These are phyloP conservation scores for Cryptosporidium tyzzeri DNA, from an alignment of 169 alveolate genomes.

Conservation along the genomic window DNA sequence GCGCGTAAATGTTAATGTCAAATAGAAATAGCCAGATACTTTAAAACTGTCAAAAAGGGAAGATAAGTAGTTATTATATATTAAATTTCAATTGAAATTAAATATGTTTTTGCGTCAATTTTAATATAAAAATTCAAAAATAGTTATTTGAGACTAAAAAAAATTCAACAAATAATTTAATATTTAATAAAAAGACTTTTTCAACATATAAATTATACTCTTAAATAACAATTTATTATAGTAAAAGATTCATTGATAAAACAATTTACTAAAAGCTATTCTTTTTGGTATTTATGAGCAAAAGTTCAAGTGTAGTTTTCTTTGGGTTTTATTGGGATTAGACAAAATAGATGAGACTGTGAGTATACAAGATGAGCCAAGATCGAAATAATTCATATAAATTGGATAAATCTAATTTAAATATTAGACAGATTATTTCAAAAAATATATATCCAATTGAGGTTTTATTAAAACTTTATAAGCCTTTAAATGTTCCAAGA, in stretches of 20 bases:
- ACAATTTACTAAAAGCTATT: neutral
- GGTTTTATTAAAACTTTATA: conserved; percentile 13
- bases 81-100: too few relatives aligned
- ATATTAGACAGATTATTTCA: neutral
- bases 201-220: too few relatives aligned
- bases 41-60: neutral
- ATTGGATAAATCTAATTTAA: neutral
- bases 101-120: neutral
- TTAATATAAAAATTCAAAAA: too few relatives aligned
- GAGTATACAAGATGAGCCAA: neutral
- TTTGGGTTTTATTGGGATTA: neutral
- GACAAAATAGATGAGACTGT: neutral
- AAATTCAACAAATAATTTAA: neutral
- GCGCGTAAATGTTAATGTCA: neutral
- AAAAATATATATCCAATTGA: conserved; percentile 21
- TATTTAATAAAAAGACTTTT: neutral
- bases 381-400: neutral
- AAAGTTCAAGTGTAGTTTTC: neutral
- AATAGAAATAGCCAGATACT: too few relatives aligned
- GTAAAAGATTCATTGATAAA: too few relatives aligned
- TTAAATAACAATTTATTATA: too few relatives aligned
- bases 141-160: too few relatives aligned
- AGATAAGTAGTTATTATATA: too few relatives aligned
- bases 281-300: conserved; percentile 11
- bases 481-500: conserved; percentile 52